Evolutionary conservation across 2,329 filamentous ascomycete genomes (phyloP).

Genomic region (Scedosporium minutisporum): DNA sequence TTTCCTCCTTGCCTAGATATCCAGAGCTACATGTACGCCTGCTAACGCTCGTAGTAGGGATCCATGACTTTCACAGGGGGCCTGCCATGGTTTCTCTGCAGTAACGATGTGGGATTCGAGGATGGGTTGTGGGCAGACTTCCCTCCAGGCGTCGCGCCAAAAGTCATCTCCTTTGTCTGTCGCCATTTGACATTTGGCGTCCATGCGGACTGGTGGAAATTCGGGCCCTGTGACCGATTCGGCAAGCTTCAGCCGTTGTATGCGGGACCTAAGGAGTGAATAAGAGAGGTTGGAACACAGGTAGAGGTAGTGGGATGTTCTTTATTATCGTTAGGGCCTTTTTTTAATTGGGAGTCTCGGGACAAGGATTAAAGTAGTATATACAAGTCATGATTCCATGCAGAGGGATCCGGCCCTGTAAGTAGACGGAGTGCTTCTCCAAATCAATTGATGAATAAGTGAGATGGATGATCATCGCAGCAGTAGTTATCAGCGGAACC

Average conservation of each 20-base stretch:
- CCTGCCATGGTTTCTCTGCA: not conserved
- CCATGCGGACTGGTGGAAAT: slow-evolving; percentile 15
- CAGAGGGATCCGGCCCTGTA: too few species aligned
- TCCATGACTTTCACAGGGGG: not conserved
- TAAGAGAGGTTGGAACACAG: too few species aligned
- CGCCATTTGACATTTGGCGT: slow-evolving; percentile 13
- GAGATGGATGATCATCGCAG: too few species aligned
- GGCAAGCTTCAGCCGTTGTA: slow-evolving; percentile 16
- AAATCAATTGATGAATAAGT: too few species aligned
- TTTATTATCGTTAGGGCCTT: too few species aligned
- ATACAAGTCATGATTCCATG: too few species aligned
- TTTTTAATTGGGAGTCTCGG: too few species aligned
- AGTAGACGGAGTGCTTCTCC: too few species aligned
- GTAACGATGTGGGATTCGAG: not conserved
- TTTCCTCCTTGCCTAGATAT: too few species aligned
- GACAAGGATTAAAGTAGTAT: too few species aligned
- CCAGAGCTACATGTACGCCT: not conserved
- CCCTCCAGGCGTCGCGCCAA: slow-evolving; percentile 8
- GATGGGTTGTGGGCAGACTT: not conserved
- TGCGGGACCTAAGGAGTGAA: slow-evolving; percentile 11
- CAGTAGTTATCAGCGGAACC: too few species aligned
- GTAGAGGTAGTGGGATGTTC: too few species aligned
- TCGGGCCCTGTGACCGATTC: slow-evolving; percentile 15
- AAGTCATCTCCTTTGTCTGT: slow-evolving; percentile 12
- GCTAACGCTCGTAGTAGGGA: not conserved